phyloP scores from a whole-genome alignment of 2,329 filamentous ascomycete species.

The Helotiales sp. region DNA sequence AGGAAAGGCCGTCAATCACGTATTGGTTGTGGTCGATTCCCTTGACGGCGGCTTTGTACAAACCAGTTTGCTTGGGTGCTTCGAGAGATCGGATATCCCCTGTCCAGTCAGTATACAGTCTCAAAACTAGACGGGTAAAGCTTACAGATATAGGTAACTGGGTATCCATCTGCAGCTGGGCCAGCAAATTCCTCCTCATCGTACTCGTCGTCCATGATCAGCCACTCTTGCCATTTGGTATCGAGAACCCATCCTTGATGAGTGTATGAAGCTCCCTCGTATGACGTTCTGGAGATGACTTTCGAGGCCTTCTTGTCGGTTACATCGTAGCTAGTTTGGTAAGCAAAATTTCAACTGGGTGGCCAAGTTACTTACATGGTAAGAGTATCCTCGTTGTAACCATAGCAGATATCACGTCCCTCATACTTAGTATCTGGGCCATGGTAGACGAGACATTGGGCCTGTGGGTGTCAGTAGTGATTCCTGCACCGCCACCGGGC shows the following conservation, averaged over 20 bases:
- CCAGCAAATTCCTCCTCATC: slow-evolving; percentile 52
- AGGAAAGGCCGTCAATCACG: slow-evolving; percentile 45
- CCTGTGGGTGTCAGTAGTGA: slow-evolving; percentile 40
- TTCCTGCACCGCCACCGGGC: neutral
- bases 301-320: slow-evolving; percentile 45
- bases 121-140: too few relatives aligned
- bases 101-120: neutral
- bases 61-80: slow-evolving; percentile 49
- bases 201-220: slow-evolving; percentile 26
- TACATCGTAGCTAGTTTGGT: slow-evolving; percentile 49
- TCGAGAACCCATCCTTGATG: slow-evolving; percentile 51
- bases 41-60: slow-evolving; percentile 47
- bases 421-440: slow-evolving; percentile 33
- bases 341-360: neutral
- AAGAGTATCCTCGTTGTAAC: slow-evolving; percentile 45
- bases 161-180: slow-evolving; percentile 49
- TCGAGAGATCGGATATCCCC: slow-evolving; percentile 48
- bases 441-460: slow-evolving; percentile 48
- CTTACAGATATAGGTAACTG: slow-evolving; percentile 56
- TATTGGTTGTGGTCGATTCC: slow-evolving; percentile 55
- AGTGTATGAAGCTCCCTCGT: slow-evolving; percentile 55
- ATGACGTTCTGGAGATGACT: slow-evolving; percentile 54
- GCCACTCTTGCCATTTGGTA: slow-evolving; percentile 20
- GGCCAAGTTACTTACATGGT: neutral
- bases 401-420: slow-evolving; percentile 34